Evolutionary conservation across 148 eudicot genomes (phyloP), one percentile per base, ranked within the genome.

Genomic region (Chenopodium album): DNA sequence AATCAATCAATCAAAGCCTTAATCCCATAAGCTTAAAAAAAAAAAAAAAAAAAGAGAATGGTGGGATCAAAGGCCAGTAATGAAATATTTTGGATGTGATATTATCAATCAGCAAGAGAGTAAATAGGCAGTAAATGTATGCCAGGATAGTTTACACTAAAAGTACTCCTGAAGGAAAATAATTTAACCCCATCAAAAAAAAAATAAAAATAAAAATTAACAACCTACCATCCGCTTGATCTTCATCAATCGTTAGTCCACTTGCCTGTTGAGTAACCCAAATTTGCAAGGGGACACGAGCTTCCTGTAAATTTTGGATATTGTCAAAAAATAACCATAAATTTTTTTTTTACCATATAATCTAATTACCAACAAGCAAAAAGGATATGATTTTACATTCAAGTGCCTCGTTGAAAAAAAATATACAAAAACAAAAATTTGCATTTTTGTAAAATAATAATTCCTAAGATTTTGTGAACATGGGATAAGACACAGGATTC

Each of bases 221-320:
- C 77, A 76, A 76, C 84, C 82, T 80, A 96, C 99, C 98, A 83
- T 89, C 92, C 73, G 59, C 84, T 29, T 79, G 85, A 83, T 76
- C 86, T 78, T 89, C 97, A 86, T 97, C 94, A 88, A 65, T 78
- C 44, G 83, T 73, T 82, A 90, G 78, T 71, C 92, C 99, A 85
- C 85, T 90, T 64, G 84, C 83, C 76, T 90, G 89, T 88, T 94
- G 91, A 78, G 92, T 87, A 82, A 94, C 94, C 99, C 99, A 94
- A 86, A 97, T 86, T 85, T 97, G 98, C 86, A 97, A 80, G 12
- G 97, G 94, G 86, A 90, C 84, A 79, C 94, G 91, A 48, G 91
- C 83, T 89, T 96, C 99, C 99, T 96, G 90, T 50, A 79, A 78
- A 69, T 82, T 82, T 76, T 79, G 41, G 76, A 67, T 54, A 47